Evolutionary conservation across 2,329 filamentous ascomycete genomes (phyloP).

Genomic region (Pestalotiopsis sp.): DNA sequence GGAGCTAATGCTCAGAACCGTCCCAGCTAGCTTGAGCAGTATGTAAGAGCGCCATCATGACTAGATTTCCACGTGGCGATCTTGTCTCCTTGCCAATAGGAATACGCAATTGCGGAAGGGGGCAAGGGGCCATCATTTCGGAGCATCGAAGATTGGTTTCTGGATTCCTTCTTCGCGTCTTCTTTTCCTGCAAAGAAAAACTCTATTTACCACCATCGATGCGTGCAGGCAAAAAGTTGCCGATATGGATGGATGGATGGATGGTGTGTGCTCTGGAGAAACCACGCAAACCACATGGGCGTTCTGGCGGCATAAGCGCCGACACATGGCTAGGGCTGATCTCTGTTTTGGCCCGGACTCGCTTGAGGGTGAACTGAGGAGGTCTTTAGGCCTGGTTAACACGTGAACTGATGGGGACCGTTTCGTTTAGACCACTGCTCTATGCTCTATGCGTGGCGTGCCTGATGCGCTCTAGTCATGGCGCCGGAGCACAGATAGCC

Average conservation of each 20-base stretch:
- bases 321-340: conserved; percentile 12
- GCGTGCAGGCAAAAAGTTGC: neutral
- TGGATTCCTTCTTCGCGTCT: conserved; percentile 10
- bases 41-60: neutral
- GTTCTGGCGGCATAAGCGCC: neutral
- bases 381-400: neutral
- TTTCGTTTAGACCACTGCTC: neutral
- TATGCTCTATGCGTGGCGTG: neutral
- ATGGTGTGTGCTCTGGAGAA: neutral
- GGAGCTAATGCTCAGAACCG: neutral
- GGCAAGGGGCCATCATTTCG: neutral
- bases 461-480: neutral
- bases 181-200: conserved; percentile 11
- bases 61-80: conserved; percentile 9
- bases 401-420: neutral
- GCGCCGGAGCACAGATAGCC: neutral
- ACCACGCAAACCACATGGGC: neutral
- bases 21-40: neutral
- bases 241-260: neutral
- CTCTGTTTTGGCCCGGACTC: neutral
- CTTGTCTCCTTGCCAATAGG: neutral
- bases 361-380: neutral
- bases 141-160: neutral
- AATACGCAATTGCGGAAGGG: neutral
- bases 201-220: conserved; percentile 7